These are phyloP conservation scores for Ceratocystis smalleyi DNA, from an alignment of 2,329 filamentous ascomycete species.

Conservation along the genomic window DNA sequence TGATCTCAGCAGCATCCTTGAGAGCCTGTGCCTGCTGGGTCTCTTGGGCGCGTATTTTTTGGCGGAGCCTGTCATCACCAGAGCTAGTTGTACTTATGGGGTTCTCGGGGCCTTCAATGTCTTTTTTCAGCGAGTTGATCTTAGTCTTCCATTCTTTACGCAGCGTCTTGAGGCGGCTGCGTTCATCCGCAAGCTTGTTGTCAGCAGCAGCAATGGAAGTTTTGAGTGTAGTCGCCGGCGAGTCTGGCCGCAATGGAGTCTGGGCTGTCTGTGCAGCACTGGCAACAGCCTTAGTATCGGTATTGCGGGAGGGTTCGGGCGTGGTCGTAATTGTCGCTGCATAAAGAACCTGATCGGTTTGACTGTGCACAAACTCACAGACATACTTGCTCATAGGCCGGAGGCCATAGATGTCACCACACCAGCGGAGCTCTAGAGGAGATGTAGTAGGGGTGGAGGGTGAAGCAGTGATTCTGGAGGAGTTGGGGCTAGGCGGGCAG, in stretches of 20 bases:
- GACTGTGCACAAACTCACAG: constrained; percentile 59
- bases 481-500: background rate
- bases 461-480: background rate
- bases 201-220: constrained; percentile 62
- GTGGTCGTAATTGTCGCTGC: constrained; percentile 55
- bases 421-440: constrained; percentile 41
- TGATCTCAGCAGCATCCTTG: constrained; percentile 39
- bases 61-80: constrained; percentile 59
- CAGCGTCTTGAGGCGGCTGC: constrained; percentile 50
- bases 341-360: constrained; percentile 50
- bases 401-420: constrained; percentile 53
- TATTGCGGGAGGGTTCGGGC: constrained; percentile 30
- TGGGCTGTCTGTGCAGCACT: constrained; percentile 26
- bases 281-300: constrained; percentile 21
- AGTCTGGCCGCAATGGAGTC: constrained; percentile 54
- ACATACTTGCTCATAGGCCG: constrained; percentile 62
- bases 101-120: constrained; percentile 53
- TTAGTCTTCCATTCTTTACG: constrained; percentile 62
- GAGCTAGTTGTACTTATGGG: constrained; percentile 54
- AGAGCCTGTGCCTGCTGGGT: constrained; percentile 55
- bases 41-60: constrained; percentile 60
- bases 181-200: constrained; percentile 53
- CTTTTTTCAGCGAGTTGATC: constrained; percentile 51
- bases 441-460: constrained; percentile 21
- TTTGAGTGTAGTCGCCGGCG: constrained; percentile 59